These are phyloP conservation scores for Monosporozyma solicola DNA, from an alignment of 805 yeast genomes.

Conservation along the genomic window DNA sequence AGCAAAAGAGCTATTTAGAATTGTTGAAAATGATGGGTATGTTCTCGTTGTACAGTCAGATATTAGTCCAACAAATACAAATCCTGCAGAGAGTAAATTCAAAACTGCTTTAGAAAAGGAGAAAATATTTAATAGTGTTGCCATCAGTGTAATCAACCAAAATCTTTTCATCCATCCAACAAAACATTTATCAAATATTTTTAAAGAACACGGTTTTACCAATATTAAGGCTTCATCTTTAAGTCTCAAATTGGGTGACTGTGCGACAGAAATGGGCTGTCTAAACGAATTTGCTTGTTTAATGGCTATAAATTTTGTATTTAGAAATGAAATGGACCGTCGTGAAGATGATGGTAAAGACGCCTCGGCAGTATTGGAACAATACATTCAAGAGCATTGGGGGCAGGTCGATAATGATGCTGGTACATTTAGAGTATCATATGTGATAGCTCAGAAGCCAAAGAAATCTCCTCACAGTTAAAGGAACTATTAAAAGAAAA, in stretches of 20 bases:
- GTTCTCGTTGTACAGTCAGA: slow-evolving; percentile 17
- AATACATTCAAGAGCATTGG: slow-evolving; percentile 23
- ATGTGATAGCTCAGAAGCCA: slow-evolving; percentile 26
- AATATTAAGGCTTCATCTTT: slow-evolving; percentile 22
- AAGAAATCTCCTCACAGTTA: not conserved
- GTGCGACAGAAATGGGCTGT: slow-evolving; percentile 24
- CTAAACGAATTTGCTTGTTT: slow-evolving; percentile 19
- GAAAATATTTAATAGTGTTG: slow-evolving; percentile 16
- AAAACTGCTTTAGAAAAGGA: slow-evolving; percentile 18
- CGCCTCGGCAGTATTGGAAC: slow-evolving; percentile 17
- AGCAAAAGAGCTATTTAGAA: slow-evolving; percentile 21
- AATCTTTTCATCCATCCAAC: slow-evolving; percentile 24
- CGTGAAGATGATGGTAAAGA: slow-evolving; percentile 11
- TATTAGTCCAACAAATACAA: slow-evolving; percentile 13
- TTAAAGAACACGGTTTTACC: slow-evolving; percentile 24
- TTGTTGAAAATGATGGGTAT: slow-evolving; percentile 26
- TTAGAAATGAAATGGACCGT: slow-evolving; percentile 12
- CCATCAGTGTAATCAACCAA: slow-evolving; percentile 20
- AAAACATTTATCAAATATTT: slow-evolving; percentile 16
- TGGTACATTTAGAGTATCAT: slow-evolving; percentile 20
- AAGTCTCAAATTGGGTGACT: slow-evolving; percentile 23
- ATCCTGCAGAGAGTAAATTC: slow-evolving; percentile 2
- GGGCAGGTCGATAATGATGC: slow-evolving; percentile 20
- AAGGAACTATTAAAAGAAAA: not conserved
- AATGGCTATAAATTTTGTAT: slow-evolving; percentile 13